phyloP scores from a whole-genome alignment of 129 eudicot genomes.

The Flaveria robusta region DNA sequence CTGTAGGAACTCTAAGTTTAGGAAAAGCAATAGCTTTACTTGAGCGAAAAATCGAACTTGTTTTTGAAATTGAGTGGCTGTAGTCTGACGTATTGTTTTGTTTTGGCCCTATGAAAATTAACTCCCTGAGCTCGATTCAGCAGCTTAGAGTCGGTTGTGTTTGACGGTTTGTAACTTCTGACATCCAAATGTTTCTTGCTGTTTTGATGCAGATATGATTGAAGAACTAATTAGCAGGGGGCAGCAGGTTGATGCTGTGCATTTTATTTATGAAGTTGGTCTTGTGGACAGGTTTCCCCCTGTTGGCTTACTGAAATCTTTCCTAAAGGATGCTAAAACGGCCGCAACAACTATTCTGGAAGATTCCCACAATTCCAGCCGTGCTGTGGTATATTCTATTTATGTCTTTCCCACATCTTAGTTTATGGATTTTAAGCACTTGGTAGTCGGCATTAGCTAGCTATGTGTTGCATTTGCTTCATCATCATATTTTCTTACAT shows the following conservation, averaged over 20 bases:
- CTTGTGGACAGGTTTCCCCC: constrained; percentile 89
- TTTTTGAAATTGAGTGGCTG: too few species aligned
- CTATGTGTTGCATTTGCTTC: not conserved
- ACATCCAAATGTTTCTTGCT: not conserved
- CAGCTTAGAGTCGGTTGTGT: not conserved
- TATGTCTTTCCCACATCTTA: not conserved
- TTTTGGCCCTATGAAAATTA: not conserved
- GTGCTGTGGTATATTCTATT: constrained; percentile 66
- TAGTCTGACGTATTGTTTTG: not conserved
- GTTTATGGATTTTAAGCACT: too few species aligned
- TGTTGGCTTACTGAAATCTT: constrained; percentile 79
- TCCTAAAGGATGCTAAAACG: constrained; percentile 91
- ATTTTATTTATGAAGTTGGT: constrained; percentile 90
- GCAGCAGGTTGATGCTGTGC: constrained; percentile 99
- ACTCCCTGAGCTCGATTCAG: not conserved
- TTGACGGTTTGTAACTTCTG: not conserved
- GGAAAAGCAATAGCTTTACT: not conserved
- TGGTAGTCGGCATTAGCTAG: not conserved
- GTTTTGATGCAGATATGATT: constrained; percentile 72
- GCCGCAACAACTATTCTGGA: constrained; percentile 77
- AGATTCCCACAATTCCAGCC: constrained; percentile 79
- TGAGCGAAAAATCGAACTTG: too few species aligned
- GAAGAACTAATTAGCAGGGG: constrained; percentile 96
- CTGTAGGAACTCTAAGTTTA: not conserved
- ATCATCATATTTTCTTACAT: not conserved